Percentiles rank a stretch among this genome's conserved stretches.
Conservation (phyloP, 306 rosid species). For the Calophaca sinica region DNA sequence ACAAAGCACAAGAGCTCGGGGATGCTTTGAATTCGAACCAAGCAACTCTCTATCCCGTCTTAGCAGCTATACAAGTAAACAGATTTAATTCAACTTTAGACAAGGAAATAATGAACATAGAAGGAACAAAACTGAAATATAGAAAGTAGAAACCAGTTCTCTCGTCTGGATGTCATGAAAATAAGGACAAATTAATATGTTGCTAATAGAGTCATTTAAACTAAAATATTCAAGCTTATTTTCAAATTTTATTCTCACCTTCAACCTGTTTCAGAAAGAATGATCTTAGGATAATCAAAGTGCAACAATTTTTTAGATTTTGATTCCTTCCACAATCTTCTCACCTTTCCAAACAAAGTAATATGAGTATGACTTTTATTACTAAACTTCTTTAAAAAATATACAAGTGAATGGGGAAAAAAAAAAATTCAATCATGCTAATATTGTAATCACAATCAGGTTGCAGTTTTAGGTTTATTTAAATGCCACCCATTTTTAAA, state of each 20-base stretch:
- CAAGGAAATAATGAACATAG: background rate
- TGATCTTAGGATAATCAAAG: background rate
- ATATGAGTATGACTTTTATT: background rate
- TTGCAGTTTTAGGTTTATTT: background rate
- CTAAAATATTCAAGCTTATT: background rate
- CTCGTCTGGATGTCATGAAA: background rate
- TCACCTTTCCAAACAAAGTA: background rate
- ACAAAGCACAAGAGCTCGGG: conserved; percentile 78
- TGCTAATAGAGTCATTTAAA: background rate
- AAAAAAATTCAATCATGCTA: background rate
- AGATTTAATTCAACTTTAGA: background rate
- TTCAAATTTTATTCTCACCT: background rate
- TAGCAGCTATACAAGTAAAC: conserved; percentile 60
- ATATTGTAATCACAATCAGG: too few species aligned
- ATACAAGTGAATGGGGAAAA: background rate
- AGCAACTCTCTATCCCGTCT: conserved; percentile 60
- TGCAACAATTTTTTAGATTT: background rate
- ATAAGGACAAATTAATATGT: background rate
- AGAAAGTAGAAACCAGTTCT: background rate
- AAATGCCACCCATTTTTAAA: background rate
- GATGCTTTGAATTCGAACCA: conserved; percentile 71
- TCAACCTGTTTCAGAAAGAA: background rate
- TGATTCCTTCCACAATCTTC: background rate
- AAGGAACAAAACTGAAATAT: conserved; percentile 1
- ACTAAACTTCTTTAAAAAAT: background rate